These are phyloP conservation scores for Nicotiana rustica DNA, from an alignment of 305 asterid genomes.

Conservation along the genomic window DNA sequence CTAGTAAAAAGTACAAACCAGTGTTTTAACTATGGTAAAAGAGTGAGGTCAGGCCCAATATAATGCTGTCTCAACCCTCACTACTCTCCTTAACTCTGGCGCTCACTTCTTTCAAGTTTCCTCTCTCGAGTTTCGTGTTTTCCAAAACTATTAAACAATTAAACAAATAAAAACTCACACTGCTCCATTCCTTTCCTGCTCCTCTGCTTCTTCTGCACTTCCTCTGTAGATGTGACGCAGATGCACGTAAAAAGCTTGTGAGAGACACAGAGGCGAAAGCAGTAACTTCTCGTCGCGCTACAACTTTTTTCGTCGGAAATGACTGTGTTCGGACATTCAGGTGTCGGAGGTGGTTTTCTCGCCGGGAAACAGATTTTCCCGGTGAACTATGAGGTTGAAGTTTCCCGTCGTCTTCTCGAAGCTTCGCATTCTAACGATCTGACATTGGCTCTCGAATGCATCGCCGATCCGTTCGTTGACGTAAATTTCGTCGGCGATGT, in stretches of 20 bases:
- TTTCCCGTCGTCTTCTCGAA: slow-evolving; percentile 72
- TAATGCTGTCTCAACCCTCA: slow-evolving; percentile 32
- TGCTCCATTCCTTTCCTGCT: slow-evolving; percentile 28
- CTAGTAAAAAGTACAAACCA: neutral
- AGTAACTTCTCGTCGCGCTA: neutral
- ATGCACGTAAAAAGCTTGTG: slow-evolving; percentile 15
- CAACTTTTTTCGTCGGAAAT: slow-evolving; percentile 37
- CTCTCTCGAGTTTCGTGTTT: slow-evolving; percentile 37
- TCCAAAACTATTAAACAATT: slow-evolving; percentile 20
- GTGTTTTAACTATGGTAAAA: slow-evolving; percentile 36
- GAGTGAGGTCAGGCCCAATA: slow-evolving; percentile 33
- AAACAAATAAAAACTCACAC: slow-evolving; percentile 8
- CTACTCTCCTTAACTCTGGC: slow-evolving; percentile 46
- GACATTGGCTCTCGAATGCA: slow-evolving; percentile 59
- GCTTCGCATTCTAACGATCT: slow-evolving; percentile 63
- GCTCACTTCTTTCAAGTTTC: slow-evolving; percentile 70
- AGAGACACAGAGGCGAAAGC: neutral
- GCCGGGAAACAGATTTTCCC: slow-evolving; percentile 78
- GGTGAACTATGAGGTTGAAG: slow-evolving; percentile 73
- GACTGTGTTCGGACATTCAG: slow-evolving; percentile 58
- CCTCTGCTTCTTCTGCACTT: slow-evolving; percentile 23
- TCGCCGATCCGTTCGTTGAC: slow-evolving; percentile 71
- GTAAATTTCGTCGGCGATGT: slow-evolving; percentile 75
- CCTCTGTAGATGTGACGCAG: neutral
- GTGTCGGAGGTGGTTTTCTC: slow-evolving; percentile 54